A percentile compares a stretch with the other conserved stretches of the same genome.
Conservation (phyloP, 495 filamentous ascomycete genomes). For the Hypoxylon subgilvum region DNA sequence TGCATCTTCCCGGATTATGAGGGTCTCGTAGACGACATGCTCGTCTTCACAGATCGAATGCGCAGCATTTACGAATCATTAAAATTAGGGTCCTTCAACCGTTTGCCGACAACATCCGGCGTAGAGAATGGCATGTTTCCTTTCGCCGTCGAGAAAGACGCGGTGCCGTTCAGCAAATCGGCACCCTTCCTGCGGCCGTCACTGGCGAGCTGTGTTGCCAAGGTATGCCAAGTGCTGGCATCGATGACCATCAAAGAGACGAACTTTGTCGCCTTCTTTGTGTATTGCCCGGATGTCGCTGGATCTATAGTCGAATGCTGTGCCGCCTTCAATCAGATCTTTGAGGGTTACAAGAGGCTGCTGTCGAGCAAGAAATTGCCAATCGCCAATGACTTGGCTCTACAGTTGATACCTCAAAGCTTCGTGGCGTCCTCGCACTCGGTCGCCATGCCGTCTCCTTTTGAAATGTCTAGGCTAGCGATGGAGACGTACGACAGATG, state of each 20-base stretch:
- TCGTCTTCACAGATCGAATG: constrained; percentile 73
- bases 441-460: constrained; percentile 70
- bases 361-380: constrained; percentile 58
- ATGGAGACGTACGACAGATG: constrained; percentile 90
- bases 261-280: constrained; percentile 84
- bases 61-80: constrained; percentile 78
- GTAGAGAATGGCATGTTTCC: constrained; percentile 66
- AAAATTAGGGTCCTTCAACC: constrained; percentile 73
- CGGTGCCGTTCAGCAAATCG: constrained; percentile 39
- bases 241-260: constrained; percentile 43
- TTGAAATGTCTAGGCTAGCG: constrained; percentile 70
- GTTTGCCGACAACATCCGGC: constrained; percentile 57
- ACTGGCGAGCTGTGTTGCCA: constrained; percentile 33
- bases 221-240: constrained; percentile 46
- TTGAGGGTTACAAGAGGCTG: constrained; percentile 67
- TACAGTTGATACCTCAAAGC: constrained; percentile 81
- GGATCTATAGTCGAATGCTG: constrained; percentile 76
- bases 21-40: constrained; percentile 63
- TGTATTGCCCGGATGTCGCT: constrained; percentile 74
- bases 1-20: constrained; percentile 76
- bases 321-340: constrained; percentile 75
- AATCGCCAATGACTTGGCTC: constrained; percentile 69
- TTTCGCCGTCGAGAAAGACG: constrained; percentile 53
- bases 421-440: constrained; percentile 70
- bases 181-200: constrained; percentile 42